Percentiles rank a stretch among this genome's conserved stretches.
These are phyloP conservation scores for Nectriaceae sp. DNA, from an alignment of 2,329 filamentous ascomycete species.

Conservation along the genomic window DNA sequence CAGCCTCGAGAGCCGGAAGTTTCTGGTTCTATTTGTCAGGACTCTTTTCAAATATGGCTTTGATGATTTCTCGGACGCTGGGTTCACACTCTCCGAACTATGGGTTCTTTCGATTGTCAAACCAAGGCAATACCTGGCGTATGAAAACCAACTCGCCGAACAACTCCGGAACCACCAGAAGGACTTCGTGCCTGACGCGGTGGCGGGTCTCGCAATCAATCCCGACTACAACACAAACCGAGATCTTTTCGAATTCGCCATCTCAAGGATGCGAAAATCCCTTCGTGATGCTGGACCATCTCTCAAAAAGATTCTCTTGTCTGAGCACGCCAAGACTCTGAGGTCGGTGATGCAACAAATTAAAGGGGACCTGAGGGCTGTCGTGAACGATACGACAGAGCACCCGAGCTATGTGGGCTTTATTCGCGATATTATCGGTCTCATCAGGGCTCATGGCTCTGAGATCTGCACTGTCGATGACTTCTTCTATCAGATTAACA, in stretches of 20 bases:
- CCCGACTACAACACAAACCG: slow-evolving; percentile 52
- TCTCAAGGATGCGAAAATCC: slow-evolving; percentile 52
- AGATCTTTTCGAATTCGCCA: slow-evolving; percentile 50
- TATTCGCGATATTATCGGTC: slow-evolving; percentile 51
- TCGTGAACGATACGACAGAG: slow-evolving; percentile 38
- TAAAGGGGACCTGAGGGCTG: slow-evolving; percentile 47
- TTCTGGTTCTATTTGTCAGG: slow-evolving; percentile 53
- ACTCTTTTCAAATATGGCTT: slow-evolving; percentile 49
- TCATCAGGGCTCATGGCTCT: slow-evolving; percentile 55
- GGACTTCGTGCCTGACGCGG: slow-evolving; percentile 44
- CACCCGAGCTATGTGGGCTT: slow-evolving; percentile 54
- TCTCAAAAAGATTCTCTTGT: slow-evolving; percentile 37
- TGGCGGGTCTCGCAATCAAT: slow-evolving; percentile 36
- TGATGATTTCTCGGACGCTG: slow-evolving; percentile 48
- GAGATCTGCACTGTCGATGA: slow-evolving; percentile 56
- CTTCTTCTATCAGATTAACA: slow-evolving; percentile 59
- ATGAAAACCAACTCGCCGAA: slow-evolving; percentile 53
- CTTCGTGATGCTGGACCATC: slow-evolving; percentile 42
- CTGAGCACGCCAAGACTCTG: slow-evolving; percentile 46
- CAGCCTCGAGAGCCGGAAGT: slow-evolving; percentile 43
- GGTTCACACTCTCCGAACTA: slow-evolving; percentile 49
- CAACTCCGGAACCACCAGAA: slow-evolving; percentile 44
- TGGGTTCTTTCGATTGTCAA: slow-evolving; percentile 56
- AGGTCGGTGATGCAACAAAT: slow-evolving; percentile 55
- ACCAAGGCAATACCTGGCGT: slow-evolving; percentile 46